These are phyloP conservation scores for Xylaria intraflava DNA, from an alignment of 495 filamentous ascomycete species.

Conservation along the genomic window DNA sequence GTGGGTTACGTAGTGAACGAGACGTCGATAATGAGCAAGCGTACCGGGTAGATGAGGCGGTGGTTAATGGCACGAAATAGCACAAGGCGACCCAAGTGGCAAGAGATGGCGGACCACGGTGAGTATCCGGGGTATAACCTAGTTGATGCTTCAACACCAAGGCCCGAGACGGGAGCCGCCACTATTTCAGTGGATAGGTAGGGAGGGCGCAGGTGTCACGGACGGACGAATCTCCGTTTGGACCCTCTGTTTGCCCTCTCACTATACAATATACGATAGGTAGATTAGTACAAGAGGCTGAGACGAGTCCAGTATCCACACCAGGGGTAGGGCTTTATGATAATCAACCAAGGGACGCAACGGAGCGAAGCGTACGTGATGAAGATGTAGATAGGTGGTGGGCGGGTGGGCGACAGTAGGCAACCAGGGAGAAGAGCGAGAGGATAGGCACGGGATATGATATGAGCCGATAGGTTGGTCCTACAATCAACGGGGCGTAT, in stretches of 20 bases:
- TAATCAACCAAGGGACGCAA: not conserved
- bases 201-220: not conserved
- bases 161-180: not conserved
- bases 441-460: not conserved
- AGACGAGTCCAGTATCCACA: conserved; percentile 7
- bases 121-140: not conserved
- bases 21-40: not conserved
- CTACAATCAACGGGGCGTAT: not conserved
- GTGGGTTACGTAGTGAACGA: conserved; percentile 13
- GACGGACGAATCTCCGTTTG: not conserved
- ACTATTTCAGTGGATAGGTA: not conserved
- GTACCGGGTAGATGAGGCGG: conserved; percentile 4
- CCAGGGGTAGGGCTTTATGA: conserved; percentile 3
- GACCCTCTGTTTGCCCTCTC: conserved; percentile 1
- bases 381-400: not conserved
- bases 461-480: not conserved
- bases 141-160: conserved; percentile 1
- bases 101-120: not conserved
- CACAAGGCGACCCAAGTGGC: not conserved
- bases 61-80: not conserved
- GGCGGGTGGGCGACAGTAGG: not conserved
- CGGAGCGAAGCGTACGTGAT: not conserved
- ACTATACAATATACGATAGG: not conserved
- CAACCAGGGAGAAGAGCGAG: not conserved
- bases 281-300: conserved; percentile 3